A percentile compares a stretch with the other conserved stretches of the same genome.
These are phyloP conservation scores for Ramalina peruviana DNA, from an alignment of 495 filamentous ascomycete species.

Conservation along the genomic window DNA sequence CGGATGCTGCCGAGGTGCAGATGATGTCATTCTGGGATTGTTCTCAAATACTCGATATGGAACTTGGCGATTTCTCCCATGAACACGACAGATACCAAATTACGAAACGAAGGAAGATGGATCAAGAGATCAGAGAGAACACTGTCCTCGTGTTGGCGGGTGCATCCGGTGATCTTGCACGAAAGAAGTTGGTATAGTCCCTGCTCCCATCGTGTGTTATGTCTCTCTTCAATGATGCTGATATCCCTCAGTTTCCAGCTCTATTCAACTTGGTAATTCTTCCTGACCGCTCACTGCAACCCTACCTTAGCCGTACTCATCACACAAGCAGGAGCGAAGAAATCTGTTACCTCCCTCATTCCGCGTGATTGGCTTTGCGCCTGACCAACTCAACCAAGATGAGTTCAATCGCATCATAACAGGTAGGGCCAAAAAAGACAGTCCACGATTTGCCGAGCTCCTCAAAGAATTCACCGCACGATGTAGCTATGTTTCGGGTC, in stretches of 20 bases:
- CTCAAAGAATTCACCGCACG: slow-evolving; percentile 10
- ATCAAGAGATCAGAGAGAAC: slow-evolving; percentile 4
- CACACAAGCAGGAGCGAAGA: slow-evolving; percentile 6
- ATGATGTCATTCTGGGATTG: no score
- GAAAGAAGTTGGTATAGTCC: slow-evolving; percentile 14
- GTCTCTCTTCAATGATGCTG: not conserved
- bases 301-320: not conserved
- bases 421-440: slow-evolving; percentile 6
- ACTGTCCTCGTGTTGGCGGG: slow-evolving; percentile 12
- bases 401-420: slow-evolving; percentile 9
- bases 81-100: no score
- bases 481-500: slow-evolving; percentile 14
- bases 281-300: not conserved
- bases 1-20: no score
- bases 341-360: slow-evolving; percentile 7
- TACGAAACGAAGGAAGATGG: not conserved
- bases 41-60: no score
- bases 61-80: no score
- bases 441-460: slow-evolving; percentile 8
- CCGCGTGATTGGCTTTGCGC: slow-evolving; percentile 15
- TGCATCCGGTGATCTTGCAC: slow-evolving; percentile 17
- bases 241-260: slow-evolving; percentile 11
- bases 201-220: not conserved
- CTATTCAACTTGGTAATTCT: slow-evolving; percentile 14
- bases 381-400: slow-evolving; percentile 10